Percentiles rank a stretch among this genome's conserved stretches.
Conservation (phyloP, 1,284 basidiomycete species). For the Pseudozyma thailandica region DNA sequence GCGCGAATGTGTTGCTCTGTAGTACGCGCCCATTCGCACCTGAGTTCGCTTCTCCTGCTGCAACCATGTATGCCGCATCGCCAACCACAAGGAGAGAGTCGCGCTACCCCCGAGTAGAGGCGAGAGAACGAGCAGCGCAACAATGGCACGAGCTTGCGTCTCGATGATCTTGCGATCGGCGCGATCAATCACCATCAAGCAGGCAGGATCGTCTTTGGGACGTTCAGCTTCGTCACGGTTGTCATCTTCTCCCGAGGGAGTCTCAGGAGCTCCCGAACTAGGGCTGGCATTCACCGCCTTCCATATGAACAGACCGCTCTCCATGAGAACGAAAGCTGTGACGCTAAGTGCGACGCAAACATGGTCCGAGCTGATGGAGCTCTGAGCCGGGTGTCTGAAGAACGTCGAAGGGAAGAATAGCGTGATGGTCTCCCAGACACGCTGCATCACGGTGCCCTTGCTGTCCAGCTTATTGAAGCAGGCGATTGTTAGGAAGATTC, state of each 20-base stretch:
- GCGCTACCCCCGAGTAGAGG: constrained; percentile 40
- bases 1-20: background rate
- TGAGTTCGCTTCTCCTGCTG: constrained; percentile 14
- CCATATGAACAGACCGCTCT: constrained; percentile 46
- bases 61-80: constrained; percentile 31
- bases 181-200: constrained; percentile 8
- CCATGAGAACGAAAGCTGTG: constrained; percentile 29
- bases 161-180: constrained; percentile 34
- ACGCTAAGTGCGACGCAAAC: constrained; percentile 37
- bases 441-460: background rate
- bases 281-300: constrained; percentile 29
- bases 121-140: constrained; percentile 21
- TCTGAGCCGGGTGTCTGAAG: constrained; percentile 41
- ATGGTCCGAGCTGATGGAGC: constrained; percentile 51
- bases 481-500: constrained; percentile 14
- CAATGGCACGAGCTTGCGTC: constrained; percentile 22
- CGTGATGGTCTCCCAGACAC: constrained; percentile 10
- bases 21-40: constrained; percentile 4
- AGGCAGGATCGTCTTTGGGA: background rate
- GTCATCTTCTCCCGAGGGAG: background rate
- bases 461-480: constrained; percentile 12
- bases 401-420: constrained; percentile 39
- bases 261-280: constrained; percentile 7
- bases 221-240: background rate
- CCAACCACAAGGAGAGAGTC: constrained; percentile 35